phyloP scores from a whole-genome alignment of 257 asterid genomes.

The Cynanchum wilfordii region DNA sequence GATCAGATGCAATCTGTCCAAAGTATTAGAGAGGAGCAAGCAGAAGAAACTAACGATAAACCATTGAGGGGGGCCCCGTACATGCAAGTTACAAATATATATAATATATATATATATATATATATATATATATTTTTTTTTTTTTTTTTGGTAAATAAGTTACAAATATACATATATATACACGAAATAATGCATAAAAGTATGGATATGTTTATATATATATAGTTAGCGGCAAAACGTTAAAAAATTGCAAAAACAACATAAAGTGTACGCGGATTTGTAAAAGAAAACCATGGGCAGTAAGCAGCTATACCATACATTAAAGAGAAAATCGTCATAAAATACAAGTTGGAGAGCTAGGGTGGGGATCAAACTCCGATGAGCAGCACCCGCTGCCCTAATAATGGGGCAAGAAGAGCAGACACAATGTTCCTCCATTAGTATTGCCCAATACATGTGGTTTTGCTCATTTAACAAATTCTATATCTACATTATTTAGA shows the following conservation, averaged over 20 bases:
- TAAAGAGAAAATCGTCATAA: neutral
- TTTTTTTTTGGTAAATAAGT: too few relatives aligned
- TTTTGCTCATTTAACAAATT: too few relatives aligned
- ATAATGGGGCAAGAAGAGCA: neutral
- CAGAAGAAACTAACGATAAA: too few relatives aligned
- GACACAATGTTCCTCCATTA: neutral
- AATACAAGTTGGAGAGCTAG: neutral
- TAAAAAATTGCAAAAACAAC: neutral
- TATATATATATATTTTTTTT: too few relatives aligned
- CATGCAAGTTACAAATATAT: neutral
- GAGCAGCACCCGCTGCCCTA: neutral
- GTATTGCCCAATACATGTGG: too few relatives aligned
- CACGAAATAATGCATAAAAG: neutral
- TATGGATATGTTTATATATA: too few relatives aligned
- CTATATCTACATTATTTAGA: neutral
- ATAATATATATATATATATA: too few relatives aligned
- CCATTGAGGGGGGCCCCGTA: neutral
- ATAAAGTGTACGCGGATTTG: neutral
- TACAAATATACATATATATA: neutral
- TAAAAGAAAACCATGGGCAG: conserved; percentile 5
- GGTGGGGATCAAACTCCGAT: neutral
- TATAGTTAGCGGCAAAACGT: neutral
- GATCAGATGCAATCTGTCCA: neutral
- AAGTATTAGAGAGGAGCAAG: neutral
- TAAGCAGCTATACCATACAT: neutral